These are phyloP conservation scores for Lycium ferocissimum DNA, from an alignment of 257 asterid genomes.

Conservation along the genomic window DNA sequence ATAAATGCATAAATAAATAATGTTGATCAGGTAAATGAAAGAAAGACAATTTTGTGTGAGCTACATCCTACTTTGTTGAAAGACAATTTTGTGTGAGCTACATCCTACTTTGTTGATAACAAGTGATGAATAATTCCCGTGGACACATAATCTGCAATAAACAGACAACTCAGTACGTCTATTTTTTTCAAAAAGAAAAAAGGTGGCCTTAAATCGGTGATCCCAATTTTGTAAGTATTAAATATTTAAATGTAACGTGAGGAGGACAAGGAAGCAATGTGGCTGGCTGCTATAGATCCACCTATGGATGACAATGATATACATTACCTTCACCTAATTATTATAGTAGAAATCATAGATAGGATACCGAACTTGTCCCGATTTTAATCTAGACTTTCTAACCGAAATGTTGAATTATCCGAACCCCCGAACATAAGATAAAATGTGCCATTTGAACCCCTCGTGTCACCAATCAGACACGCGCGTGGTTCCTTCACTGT, in stretches of 20 bases:
- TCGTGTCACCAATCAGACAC: too few species aligned
- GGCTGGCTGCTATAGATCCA: slow-evolving; percentile 11
- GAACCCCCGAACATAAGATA: too few species aligned
- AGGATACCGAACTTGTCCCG: too few species aligned
- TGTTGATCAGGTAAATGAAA: background rate
- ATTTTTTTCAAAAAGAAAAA: background rate
- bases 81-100: background rate
- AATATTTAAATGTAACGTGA: slow-evolving; percentile 13
- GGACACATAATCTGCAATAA: slow-evolving; percentile 13
- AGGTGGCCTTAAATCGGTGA: background rate
- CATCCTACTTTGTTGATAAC: background rate
- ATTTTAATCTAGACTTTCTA: too few species aligned
- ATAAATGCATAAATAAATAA: background rate
- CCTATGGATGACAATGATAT: background rate
- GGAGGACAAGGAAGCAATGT: slow-evolving; percentile 23
- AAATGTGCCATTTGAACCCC: too few species aligned
- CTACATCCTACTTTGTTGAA: background rate
- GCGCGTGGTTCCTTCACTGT: too few species aligned
- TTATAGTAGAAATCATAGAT: too few species aligned
- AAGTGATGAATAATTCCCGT: slow-evolving; percentile 4
- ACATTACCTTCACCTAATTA: too few species aligned
- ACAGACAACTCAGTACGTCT: background rate
- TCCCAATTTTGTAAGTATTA: background rate
- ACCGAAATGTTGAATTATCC: too few species aligned
- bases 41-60: background rate